Percentiles rank a stretch among this genome's conserved stretches.
Conservation (phyloP, 140 eudicot species). For the Senecio squalidus region DNA sequence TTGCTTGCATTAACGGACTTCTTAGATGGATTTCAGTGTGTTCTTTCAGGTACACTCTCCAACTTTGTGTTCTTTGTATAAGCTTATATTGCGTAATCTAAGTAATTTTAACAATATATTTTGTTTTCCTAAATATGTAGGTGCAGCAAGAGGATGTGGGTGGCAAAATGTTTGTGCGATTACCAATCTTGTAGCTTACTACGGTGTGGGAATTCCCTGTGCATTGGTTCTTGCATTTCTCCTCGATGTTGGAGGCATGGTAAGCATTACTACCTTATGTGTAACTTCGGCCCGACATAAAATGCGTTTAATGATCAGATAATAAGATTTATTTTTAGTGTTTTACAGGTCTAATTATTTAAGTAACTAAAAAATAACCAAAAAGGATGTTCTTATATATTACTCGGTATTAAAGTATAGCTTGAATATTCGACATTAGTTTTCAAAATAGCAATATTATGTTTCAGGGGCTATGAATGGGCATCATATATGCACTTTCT, state of each 20-base stretch:
- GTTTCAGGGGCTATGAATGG: constrained; percentile 74
- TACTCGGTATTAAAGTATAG: too few relatives aligned
- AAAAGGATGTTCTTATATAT: too few relatives aligned
- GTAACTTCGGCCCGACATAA: background rate
- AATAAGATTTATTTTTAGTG: background rate
- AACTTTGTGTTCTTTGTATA: background rate
- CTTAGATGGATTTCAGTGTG: constrained; percentile 74
- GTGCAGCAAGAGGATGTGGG: constrained; percentile 88
- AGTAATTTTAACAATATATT: too few relatives aligned
- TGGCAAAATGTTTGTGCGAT: constrained; percentile 67
- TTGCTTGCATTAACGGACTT: constrained; percentile 60
- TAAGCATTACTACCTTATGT: constrained; percentile 13
- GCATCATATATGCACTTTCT: constrained; percentile 57
- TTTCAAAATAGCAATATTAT: constrained; percentile 1
- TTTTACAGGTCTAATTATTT: too few relatives aligned
- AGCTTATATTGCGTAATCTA: background rate
- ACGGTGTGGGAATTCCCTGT: constrained; percentile 61
- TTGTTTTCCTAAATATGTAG: constrained; percentile 22
- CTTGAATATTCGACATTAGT: too few relatives aligned
- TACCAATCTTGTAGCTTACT: constrained; percentile 72
- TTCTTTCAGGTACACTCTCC: constrained; percentile 44
- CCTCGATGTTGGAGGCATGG: constrained; percentile 77
- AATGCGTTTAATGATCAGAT: background rate
- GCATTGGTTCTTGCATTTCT: constrained; percentile 58
- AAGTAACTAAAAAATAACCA: too few relatives aligned